Base-by-base conservation (phyloP, 2,329 filamentous ascomycete genomes). In the Fusarium continuum region DNA sequence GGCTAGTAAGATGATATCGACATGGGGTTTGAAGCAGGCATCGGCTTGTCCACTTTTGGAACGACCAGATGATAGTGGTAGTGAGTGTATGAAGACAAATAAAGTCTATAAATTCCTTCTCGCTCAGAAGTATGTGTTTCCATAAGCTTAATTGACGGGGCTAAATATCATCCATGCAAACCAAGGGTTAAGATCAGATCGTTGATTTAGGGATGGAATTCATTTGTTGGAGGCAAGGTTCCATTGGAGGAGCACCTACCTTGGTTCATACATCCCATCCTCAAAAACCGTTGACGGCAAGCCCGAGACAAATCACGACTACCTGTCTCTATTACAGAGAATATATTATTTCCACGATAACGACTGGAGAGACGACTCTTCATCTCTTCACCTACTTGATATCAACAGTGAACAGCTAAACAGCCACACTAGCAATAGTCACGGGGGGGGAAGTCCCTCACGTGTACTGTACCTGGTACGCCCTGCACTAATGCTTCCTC, bases 1-100 rank as follows among this genome's bases (percentile, higher is more conserved):
- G 59, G 59, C 57, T 55, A n/a, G n/a, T n/a, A 59, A 49, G 45
- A 55, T 55, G 36, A n/a, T 35, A 60, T 58, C 17, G 32, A 54
- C 52, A 65, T 62, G 56, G 46, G 57, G 45, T 20, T 46, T 23
- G 32, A 39, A 39, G 48, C 43, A 49, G 34, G 32, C 28, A 48
- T 51, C 26, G 28, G 34, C 36, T 39, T 54, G 36, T 50, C 36
- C 17, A 46, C 31, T 29, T n/a, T 23, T 10, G 29, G 25, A 34
- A 17, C 13, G 41, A 20, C 19, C 14, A 34, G 36, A 16, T 19
- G 19, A 6, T 40, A n/a, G 3, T 31, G 20, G 32, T 26, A 23
- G 25, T 25, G 23, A 16, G 6, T 31, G 20, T n/a, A 14, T 19
- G 38, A 32, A 13, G 5, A 39, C 6, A 11, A n/a, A 34, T 19